Base-by-base conservation (phyloP, 2,329 filamentous ascomycete species). In the Curvularia verruculosa region DNA sequence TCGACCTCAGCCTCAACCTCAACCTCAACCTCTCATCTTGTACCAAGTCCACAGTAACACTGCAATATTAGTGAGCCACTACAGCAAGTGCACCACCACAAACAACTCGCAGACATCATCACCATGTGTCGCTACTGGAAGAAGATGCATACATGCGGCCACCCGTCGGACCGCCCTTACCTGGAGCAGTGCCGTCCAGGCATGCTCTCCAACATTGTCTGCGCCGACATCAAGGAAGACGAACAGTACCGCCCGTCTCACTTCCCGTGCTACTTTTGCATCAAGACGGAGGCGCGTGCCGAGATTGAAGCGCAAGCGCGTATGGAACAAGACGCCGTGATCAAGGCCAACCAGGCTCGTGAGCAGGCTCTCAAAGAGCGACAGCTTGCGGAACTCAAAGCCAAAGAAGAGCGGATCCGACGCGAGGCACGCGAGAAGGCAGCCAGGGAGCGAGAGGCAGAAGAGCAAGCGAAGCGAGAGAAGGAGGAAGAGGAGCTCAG, bases 41-140 rank as follows among this genome's bases (percentile, higher is more conserved):
- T 19, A 15, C 36, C 23, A 15, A 6, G 19, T 13, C 15, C 26
- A 26, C 41, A 26, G 49, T 54, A 8, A 51, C 28, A 18, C 10
- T 13, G 50, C 34, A n/a, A 44, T 44, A 36, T 21, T 21, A 4
- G 4, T 19, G 40, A 29, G 28, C 28, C 12, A 10, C 28, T 10
- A 29, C 10, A 12, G 12, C 9, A 29, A 9, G 28, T 29, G 28
- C 28, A 29, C 28, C 10, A 7, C 28, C 26, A 29, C 51, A 41
- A 13, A 49, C 24, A 3, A 5, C 26, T 24, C 5, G 6, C n/a
- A 54, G 36, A 13, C 21, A 12, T 46, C 4, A 18, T 36, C 47
- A 60, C 6, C 39, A 70, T 70, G 68, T 70, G 68, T 50, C 54
- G 52, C 21, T 69, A 68, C 61, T 68, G 66, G 65, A 68, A 60